These are phyloP conservation scores for Larix sibirica DNA, from an alignment of 83 land plant species.

Conservation along the genomic window DNA sequence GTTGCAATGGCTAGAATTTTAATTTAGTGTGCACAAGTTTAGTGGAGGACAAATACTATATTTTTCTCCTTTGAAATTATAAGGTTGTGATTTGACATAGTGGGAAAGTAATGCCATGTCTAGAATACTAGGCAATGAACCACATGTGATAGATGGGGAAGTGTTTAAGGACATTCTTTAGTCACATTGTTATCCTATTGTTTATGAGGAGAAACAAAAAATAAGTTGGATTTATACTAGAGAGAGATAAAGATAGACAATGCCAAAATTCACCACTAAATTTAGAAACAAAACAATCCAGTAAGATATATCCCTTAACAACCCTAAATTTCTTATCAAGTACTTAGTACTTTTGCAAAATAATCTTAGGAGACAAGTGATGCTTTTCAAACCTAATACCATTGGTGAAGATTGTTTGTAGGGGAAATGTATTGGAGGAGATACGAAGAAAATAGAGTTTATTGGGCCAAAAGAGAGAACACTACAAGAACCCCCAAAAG, in stretches of 20 bases:
- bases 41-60: too few species aligned
- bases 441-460: background rate
- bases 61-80: too few species aligned
- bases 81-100: too few species aligned
- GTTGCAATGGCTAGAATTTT: too few species aligned
- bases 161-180: background rate
- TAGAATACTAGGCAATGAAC: background rate
- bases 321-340: background rate
- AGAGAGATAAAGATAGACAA: background rate
- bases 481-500: background rate
- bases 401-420: background rate
- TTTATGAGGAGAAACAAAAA: background rate
- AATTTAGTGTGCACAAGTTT: too few species aligned
- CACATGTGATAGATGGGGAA: background rate
- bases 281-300: background rate
- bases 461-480: background rate
- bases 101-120: background rate
- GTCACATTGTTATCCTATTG: background rate
- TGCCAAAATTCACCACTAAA: background rate
- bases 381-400: background rate
- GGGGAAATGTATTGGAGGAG: background rate
- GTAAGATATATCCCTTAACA: background rate
- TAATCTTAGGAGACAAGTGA: background rate
- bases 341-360: background rate
- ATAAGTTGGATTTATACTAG: background rate